Evolutionary conservation across 148 eudicot species (phyloP), one percentile per base, ranked within the genome.

Genomic region (Vaccinium macrocarpon): DNA sequence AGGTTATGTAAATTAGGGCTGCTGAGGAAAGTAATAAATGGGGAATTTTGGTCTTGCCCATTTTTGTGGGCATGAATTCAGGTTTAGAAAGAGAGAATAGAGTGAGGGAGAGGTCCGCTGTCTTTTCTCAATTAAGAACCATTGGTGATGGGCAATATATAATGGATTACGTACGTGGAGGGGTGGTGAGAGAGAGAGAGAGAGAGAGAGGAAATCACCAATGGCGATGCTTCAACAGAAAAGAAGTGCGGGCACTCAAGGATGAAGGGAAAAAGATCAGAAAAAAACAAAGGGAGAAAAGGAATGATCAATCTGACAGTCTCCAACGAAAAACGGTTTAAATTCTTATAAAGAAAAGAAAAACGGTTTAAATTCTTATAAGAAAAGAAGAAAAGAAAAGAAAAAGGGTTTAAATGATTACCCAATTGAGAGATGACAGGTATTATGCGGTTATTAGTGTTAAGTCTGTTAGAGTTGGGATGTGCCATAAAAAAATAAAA

Each of bases 71-170:
- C 71, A 10, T 64, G 32, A 23, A 16, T 78, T 77, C 59, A 50
- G 35, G 78, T 46, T 8, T 46, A 62, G 29, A 62, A 9, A 19
- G 81, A 27, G 81, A 79, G 81, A 32, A 61, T 1, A 6, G 70
- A 7, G 46, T 21, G 81, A 32, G 49, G 46, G 80, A 52, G 66
- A 55, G 18, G 86, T 82, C 83, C 21, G 86, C 84, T 19, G 87
- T 23, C 15, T 46, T 76, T 9, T 50, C 80, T 51, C 59, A 25
- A 5, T 77, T 52, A 78, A 52, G 46, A 11, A 25, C 46, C n/a
- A 16, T 52, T 8, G 66, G 11, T 16, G 48, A 35, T 78, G 66
- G 64, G 61, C n/a, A 5, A 42, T 16, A 32, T 16, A 73, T 72
- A 46, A 25, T 25, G 32, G 32, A 66, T 35, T 52, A 52, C 10